Base-by-base conservation (phyloP, 148 eudicot genomes). In the Fagopyrum tataricum region DNA sequence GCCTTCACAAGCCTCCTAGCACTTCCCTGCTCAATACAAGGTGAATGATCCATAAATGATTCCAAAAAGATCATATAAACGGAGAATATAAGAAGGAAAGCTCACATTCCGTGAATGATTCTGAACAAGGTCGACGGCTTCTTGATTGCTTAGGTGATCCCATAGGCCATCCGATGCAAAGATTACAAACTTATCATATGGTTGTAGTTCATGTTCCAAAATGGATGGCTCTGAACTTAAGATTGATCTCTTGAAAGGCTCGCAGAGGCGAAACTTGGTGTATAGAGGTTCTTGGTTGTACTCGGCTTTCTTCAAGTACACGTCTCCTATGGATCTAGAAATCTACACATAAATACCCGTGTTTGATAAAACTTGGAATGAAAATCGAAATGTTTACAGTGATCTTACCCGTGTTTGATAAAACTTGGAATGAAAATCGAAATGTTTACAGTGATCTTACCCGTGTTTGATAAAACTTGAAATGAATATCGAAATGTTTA, bases 91-190 rank as follows among this genome's bases (percentile, higher is more conserved):
- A 59, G 31, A 40, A 49, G n/a, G 62, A 73, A 64, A 62, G 18
- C 91, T 87, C 86, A 89, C 94, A 24, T 74, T 87, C 26, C 75
- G 88, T 7, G 85, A 88, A 76, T 84, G 84, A 75, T 81, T 87
- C 81, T 84, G 94, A 69, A 91, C 92, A 44, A 89, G 75, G 84
- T 87, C 85, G 61, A 87, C 91, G 18, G 96, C 96, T 79, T 89
- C 93, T 73, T 91, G 91, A 84, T 91, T 89, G 80, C 75, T 86
- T 59, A 91, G 85, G 82, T 91, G 91, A 87, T 91, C 97, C 94
- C 97, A 91, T 17, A 91, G 85, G 31, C 97, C 94, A 78, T 91
- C 97, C 4, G 94, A 91, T 55, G 97, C 94, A 74, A 86, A 87
- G 81, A 91, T 91, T 20, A 91, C 78, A 81, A 91, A 89, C 51